Evolutionary conservation across 176 grass and related monocot genomes (phyloP).

Genomic region (Melocanna baccifera): DNA sequence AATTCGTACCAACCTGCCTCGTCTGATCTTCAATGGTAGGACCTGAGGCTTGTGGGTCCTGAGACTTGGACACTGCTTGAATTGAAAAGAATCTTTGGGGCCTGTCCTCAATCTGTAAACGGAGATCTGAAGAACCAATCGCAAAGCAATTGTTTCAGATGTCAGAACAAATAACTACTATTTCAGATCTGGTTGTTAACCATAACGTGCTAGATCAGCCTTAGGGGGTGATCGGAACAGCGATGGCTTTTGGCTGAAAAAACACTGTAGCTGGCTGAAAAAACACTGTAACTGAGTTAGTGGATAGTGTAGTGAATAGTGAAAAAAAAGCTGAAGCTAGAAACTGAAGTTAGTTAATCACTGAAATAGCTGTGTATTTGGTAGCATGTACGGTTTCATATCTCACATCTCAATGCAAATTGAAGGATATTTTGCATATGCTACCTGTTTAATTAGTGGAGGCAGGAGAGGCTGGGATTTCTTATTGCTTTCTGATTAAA

Average conservation of each 20-base stretch:
- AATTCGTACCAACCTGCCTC: background rate
- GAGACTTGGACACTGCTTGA: slow-evolving; percentile 4
- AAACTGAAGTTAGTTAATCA: no score
- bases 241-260: no score
- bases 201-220: background rate
- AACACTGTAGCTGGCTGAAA: no score
- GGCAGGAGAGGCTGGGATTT: slow-evolving; percentile 3
- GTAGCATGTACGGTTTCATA: slow-evolving; percentile 1
- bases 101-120: slow-evolving; percentile 24
- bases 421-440: background rate
- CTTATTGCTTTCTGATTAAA: background rate
- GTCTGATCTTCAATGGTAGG: slow-evolving; percentile 4
- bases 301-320: no score
- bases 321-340: no score
- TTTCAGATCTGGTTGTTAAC: slow-evolving; percentile 14
- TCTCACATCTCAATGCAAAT: slow-evolving; percentile 25
- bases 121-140: slow-evolving; percentile 22
- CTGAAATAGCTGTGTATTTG: slow-evolving; percentile 12
- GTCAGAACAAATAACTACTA: slow-evolving; percentile 8
- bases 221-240: no score
- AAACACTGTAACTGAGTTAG: no score
- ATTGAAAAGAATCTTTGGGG: slow-evolving; percentile 8
- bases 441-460: slow-evolving; percentile 12
- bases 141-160: slow-evolving; percentile 14
- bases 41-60: background rate